Evolutionary conservation across 192 early-diverging fungal species (phyloP), one percentile per base, ranked within the genome.

Genomic region (Backusella sp.): DNA sequence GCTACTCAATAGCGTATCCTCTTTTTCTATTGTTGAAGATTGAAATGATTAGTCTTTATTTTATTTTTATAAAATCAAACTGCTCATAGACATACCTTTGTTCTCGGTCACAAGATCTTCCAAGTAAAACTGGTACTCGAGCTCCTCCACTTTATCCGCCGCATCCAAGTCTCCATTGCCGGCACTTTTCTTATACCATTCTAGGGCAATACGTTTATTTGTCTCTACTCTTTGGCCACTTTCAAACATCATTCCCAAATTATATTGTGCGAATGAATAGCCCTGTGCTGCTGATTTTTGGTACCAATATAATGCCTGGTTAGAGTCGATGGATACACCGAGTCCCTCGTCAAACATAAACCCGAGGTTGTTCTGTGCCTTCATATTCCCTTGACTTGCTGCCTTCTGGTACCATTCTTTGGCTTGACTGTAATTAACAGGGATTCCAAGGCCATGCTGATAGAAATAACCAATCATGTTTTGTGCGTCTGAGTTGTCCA

Each of bases 291-390:
- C 85, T 4, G 85, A 84, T 32, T 80, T 79, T 23, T 74, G 79
- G 56, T 85, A 88, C 83, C 91, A 92, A 21, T 87, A 77, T 23
- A 88, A 88, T 37, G 88, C 84, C 5, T 87, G 78, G 59, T 84
- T 75, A 49, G 83, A 75, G 56, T 89, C 82, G 42, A 86, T 72
- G 26, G 81, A 76, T 12, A 86, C 79, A 3, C 92, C 94, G n/a
- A 90, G 79, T 7, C 93, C 94, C 84, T 94, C 91, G 70, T 93
- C 92, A 75, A 90, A 95, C 34, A 92, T 84, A 77, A 91, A 91
- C 12, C 94, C 94, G 8, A 96, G 85, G 66, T 90, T 90, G 76
- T 93, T 94, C 59, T 92, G 90, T 6, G 92, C 94, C 7, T 92
- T 80, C 7, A 91, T 89, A 75, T 94, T 91, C 8, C 92, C 93